Conservation (phyloP, 2,329 filamentous ascomycete species). For the Colletotrichum kahawae region DNA sequence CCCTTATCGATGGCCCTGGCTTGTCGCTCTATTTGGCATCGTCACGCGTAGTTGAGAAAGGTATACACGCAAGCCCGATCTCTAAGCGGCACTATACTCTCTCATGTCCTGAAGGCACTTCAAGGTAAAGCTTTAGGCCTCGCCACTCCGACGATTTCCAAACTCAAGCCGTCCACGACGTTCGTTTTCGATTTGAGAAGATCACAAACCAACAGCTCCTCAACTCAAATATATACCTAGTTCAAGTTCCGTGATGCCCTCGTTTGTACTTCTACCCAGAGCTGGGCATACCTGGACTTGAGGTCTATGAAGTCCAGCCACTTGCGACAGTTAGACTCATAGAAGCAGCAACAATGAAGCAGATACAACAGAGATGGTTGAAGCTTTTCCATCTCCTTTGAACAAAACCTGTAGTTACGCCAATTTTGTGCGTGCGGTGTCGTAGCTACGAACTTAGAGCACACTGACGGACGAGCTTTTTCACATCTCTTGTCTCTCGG, state of each 20-base stretch:
- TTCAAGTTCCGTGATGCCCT: too few species aligned
- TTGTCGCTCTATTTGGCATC: not conserved
- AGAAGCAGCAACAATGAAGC: too few species aligned
- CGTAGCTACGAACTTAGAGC: not conserved
- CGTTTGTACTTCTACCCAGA: too few species aligned
- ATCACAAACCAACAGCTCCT: accelerated
- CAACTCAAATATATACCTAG: too few species aligned
- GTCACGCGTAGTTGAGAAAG: not conserved
- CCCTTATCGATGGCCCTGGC: too few species aligned
- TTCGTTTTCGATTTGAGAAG: too few species aligned
- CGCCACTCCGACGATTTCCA: not conserved
- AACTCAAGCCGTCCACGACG: too few species aligned
- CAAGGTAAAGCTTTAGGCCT: accelerated
- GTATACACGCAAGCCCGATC: not conserved
- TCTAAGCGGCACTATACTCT: not conserved
- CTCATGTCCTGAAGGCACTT: accelerated
- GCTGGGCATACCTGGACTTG: too few species aligned
- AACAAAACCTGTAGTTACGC: not conserved
- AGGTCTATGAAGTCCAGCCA: too few species aligned
- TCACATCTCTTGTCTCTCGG: not conserved
- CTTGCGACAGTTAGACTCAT: too few species aligned
- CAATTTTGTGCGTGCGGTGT: not conserved
- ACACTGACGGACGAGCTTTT: not conserved
- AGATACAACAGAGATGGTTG: too few species aligned
- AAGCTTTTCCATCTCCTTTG: too few species aligned